Evolutionary conservation across 2,329 filamentous ascomycete genomes (phyloP).

Genomic region (Zalaria obscura): DNA sequence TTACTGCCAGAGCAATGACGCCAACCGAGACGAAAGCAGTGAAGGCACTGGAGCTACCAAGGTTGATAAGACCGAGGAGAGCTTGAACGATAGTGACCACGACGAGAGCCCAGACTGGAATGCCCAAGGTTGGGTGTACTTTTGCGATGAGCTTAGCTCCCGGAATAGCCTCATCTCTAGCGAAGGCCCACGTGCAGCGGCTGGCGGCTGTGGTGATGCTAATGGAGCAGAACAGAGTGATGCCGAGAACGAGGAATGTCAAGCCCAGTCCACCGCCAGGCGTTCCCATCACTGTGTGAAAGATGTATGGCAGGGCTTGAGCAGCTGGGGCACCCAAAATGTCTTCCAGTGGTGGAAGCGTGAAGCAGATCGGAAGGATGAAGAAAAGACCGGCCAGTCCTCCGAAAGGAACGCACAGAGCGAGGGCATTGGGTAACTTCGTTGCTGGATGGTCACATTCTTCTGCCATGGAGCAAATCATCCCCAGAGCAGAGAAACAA

Average conservation of each 20-base stretch:
- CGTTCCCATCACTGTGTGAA: conserved; percentile 34
- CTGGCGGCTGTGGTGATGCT: conserved; percentile 38
- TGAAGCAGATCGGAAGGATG: conserved; percentile 39
- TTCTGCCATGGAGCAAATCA: conserved; percentile 50
- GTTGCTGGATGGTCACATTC: conserved; percentile 39
- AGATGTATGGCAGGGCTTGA: conserved; percentile 38
- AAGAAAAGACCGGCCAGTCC: conserved; percentile 42
- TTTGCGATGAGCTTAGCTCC: conserved; percentile 21
- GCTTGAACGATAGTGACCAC: conserved; percentile 32
- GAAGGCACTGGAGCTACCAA: conserved; percentile 33
- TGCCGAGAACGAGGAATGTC: conserved; percentile 34
- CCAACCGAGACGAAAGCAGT: conserved; percentile 39
- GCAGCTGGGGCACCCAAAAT: conserved; percentile 30
- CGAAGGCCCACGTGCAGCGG: conserved; percentile 29
- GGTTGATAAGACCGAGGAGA: conserved; percentile 35
- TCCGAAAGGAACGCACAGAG: conserved; percentile 38
- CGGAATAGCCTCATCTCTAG: conserved; percentile 30
- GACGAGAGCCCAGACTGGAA: conserved; percentile 27
- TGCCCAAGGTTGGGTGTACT: conserved; percentile 20
- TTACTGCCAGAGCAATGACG: conserved; percentile 41
- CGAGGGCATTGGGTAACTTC: conserved; percentile 38
- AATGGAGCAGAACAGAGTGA: conserved; percentile 40
- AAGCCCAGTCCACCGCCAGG: conserved; percentile 33
- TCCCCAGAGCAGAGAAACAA: conserved; percentile 37
- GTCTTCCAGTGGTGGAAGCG: conserved; percentile 31